A percentile compares a stretch with the other conserved stretches of the same genome.
Evolutionary conservation across 345 rosid species (phyloP).

Genomic region (Pelargonium nanum): DNA sequence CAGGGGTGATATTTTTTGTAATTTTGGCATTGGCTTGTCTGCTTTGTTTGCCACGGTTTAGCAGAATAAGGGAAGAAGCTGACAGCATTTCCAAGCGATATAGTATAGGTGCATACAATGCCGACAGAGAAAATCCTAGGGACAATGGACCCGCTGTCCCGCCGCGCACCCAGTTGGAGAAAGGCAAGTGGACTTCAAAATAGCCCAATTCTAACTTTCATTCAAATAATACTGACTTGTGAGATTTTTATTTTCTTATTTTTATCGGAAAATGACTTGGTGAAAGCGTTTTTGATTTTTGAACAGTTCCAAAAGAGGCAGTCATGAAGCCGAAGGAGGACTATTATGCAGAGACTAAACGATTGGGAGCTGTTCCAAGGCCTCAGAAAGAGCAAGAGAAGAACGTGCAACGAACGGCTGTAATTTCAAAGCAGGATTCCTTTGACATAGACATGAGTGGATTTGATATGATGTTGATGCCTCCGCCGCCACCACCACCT

Average conservation of each 20-base stretch:
- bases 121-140: conserved; percentile 46
- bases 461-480: conserved; percentile 33
- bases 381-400: conserved; percentile 35
- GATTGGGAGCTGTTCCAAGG: conserved; percentile 40
- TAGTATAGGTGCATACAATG: conserved; percentile 60
- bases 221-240: conserved; percentile 5
- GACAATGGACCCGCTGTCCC: conserved; percentile 28
- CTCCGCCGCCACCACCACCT: conserved; percentile 32
- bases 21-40: conserved; percentile 41
- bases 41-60: conserved; percentile 47
- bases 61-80: conserved; percentile 39
- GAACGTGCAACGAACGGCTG: conserved; percentile 20
- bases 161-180: conserved; percentile 42
- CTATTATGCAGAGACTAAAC: conserved; percentile 22
- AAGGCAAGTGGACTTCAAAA: conserved; percentile 37
- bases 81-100: conserved; percentile 45
- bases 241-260: conserved; percentile 6
- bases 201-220: not conserved
- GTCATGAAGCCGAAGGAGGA: conserved; percentile 22
- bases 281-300: conserved; percentile 6
- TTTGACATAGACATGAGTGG: conserved; percentile 50
- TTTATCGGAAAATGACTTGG: not conserved
- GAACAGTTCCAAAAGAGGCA: conserved; percentile 45
- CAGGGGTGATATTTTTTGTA: conserved; percentile 41
- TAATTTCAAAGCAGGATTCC: conserved; percentile 32